Evolutionary conservation across 2,329 filamentous ascomycete species (phyloP).

Genomic region (Kalmusia sp.): DNA sequence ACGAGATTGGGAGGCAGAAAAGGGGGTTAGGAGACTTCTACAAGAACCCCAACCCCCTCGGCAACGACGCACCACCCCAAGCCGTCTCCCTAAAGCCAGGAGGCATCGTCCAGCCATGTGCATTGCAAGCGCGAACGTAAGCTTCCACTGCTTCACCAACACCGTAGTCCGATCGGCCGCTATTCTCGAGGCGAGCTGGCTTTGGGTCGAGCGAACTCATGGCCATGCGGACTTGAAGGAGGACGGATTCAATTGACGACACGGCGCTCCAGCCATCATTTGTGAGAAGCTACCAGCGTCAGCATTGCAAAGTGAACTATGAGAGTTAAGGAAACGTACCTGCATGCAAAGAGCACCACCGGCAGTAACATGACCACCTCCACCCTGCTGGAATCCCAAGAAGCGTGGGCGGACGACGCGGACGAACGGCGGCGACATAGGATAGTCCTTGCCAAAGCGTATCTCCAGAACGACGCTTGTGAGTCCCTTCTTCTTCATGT

Average conservation of each 20-base stretch:
- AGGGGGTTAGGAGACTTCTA: no score
- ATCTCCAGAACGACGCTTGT: conserved; percentile 81
- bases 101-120: conserved; percentile 78
- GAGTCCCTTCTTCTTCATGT: conserved; percentile 70
- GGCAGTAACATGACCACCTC: conserved; percentile 83
- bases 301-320: conserved; percentile 1
- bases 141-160: conserved; percentile 76
- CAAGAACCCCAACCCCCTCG: no score
- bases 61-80: conserved; percentile 32
- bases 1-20: no score
- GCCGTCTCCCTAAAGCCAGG: conserved; percentile 63
- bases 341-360: conserved; percentile 86
- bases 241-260: conserved; percentile 76
- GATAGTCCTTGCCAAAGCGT: conserved; percentile 78
- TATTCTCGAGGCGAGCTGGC: conserved; percentile 71
- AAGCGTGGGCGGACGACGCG: conserved; percentile 84
- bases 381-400: conserved; percentile 72
- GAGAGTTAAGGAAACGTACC: conserved; percentile 23
- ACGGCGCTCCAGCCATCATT: conserved; percentile 81
- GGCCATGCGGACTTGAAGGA: conserved; percentile 81
- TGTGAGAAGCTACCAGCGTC: conserved; percentile 70
- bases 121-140: conserved; percentile 70
- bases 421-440: conserved; percentile 82
- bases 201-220: conserved; percentile 71
- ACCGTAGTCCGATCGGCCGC: conserved; percentile 62